These are phyloP conservation scores for Hygrophorus russula DNA, from an alignment of 768 basidiomycete genomes.

Conservation along the genomic window DNA sequence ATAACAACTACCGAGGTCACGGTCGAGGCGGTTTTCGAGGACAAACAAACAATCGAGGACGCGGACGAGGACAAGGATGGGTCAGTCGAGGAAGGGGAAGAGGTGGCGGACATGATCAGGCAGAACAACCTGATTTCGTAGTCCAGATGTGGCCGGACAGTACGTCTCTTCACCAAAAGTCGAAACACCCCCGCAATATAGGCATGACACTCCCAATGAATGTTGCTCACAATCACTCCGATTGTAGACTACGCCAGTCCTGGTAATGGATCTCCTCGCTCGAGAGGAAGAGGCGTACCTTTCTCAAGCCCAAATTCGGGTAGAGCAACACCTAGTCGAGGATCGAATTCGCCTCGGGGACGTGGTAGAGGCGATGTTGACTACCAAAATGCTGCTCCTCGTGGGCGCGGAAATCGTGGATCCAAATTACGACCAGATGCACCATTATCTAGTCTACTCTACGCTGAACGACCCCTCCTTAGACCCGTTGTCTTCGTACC, in stretches of 20 bases:
- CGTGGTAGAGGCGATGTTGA: slow-evolving; percentile 10
- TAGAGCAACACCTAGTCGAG: slow-evolving; percentile 11
- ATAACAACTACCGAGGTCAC: too few species aligned
- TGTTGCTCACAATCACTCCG: not conserved
- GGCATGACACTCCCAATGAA: not conserved
- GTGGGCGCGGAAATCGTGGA: slow-evolving; percentile 17
- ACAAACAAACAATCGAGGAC: too few species aligned
- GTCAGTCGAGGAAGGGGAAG: too few species aligned
- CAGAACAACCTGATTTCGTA: slow-evolving; percentile 9
- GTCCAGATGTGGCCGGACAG: slow-evolving; percentile 18
- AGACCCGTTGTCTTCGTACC: slow-evolving; percentile 63
- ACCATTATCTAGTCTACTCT: slow-evolving; percentile 44
- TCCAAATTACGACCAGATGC: slow-evolving; percentile 27
- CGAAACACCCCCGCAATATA: not conserved
- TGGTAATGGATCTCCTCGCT: slow-evolving; percentile 6
- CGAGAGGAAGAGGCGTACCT: slow-evolving; percentile 19
- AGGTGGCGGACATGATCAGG: too few species aligned
- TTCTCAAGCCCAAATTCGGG: slow-evolving; percentile 9
- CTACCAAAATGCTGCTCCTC: slow-evolving; percentile 9
- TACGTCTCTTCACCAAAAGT: slow-evolving; percentile 8
- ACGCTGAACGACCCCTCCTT: slow-evolving; percentile 48
- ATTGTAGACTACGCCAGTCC: not conserved
- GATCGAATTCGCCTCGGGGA: slow-evolving; percentile 13
- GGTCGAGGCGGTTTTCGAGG: too few species aligned
- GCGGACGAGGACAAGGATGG: too few species aligned